Base-by-base conservation (phyloP, 164 flowering plant species). In the Kalanchoe fedtschenkoi region DNA sequence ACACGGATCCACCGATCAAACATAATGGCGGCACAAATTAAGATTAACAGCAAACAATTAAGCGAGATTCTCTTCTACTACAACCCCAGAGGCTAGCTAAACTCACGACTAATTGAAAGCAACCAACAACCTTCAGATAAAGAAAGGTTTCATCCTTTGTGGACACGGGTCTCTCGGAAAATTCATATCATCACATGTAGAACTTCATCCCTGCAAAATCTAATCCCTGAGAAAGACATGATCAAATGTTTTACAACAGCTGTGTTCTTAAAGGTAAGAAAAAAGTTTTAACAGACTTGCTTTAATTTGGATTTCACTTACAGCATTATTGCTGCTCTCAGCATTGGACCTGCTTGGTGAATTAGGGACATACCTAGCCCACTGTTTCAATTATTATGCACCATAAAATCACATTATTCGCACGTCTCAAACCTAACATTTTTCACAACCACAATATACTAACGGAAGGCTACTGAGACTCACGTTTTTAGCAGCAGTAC, bases 401-500 rank as follows among this genome's bases (percentile, higher is more conserved):
- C 22, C 11, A 63, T n/a, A 42, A 41, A 8, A 32, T 17, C 21
- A 47, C 22, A 34, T 41, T 19, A 61, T 2, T 10, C n/a, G 29
- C 0, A 16, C 19, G 30, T 11, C 56, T 17, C 56, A 51, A 51
- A n/a, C n/a, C n/a, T n/a, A n/a, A n/a, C n/a, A n/a, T n/a, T n/a
- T n/a, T n/a, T n/a, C n/a, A n/a, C n/a, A n/a, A n/a, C n/a, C n/a
- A n/a, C n/a, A n/a, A n/a, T n/a, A 43, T 13, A 44, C 8, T 38
- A 19, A 6, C 2, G 9, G 14, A 21, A 5, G 14, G 28, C 13
- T 4, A 7, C 22, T 47, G 1, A 9, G 16, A 60, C 81, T 69
- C 70, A 88, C 96, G 67, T 88, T 88, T 72, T 90, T 90, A 0
- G 97, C 92, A 19, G 97, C 97, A 0, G 83, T 64, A 70, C 97